Evolutionary conservation across 306 rosid species (phyloP), one percentile per base, ranked within the genome.

Genomic region (Quercus bicolor): DNA sequence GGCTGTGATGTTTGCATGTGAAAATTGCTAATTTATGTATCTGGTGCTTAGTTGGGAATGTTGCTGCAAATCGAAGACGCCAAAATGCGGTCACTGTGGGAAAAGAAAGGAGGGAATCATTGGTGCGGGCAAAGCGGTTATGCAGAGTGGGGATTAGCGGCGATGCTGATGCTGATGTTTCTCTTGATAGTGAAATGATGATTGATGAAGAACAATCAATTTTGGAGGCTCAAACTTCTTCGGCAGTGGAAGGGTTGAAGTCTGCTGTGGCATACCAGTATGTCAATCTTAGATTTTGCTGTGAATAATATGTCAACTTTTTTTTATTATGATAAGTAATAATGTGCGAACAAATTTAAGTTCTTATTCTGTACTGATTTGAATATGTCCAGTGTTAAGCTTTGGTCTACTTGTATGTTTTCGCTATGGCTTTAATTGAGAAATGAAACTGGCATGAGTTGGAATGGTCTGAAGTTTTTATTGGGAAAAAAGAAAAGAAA

Each of bases 111-210:
- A 87, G 98, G 81, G 98, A 90, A 48, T 91, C 90, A 5, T 54
- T 91, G 76, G 82, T 95, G 74, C 97, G 96, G 4, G 94, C 98
- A 5, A 95, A 95, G 83, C 87, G 99, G 6, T 82, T 93, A 4
- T 95, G 99, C 81, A 87, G 97, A 78, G 90, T 84, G 26, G 91
- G 89, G 40, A 70, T 89, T 72, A 85, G 81, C 2, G 84, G 80
- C 37, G 91, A 74, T 23, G 73, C 18, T 48, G 91, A 74, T 16
- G 73, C 14, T 54, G 85, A 80, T 37, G 74, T 19, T 82, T 74
- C 80, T 1, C 6, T 83, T 56, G 94, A 90, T 13, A 57, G 56
- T 83, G 97, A 86, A 40, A 93, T 95, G 97, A 83, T 90, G 34
- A 80, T 86, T 60, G 96, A 90, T 14, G 94, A 93, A 84, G 97